Conservation (phyloP, 2,329 filamentous ascomycete genomes). For the Byssothecium circinans region DNA sequence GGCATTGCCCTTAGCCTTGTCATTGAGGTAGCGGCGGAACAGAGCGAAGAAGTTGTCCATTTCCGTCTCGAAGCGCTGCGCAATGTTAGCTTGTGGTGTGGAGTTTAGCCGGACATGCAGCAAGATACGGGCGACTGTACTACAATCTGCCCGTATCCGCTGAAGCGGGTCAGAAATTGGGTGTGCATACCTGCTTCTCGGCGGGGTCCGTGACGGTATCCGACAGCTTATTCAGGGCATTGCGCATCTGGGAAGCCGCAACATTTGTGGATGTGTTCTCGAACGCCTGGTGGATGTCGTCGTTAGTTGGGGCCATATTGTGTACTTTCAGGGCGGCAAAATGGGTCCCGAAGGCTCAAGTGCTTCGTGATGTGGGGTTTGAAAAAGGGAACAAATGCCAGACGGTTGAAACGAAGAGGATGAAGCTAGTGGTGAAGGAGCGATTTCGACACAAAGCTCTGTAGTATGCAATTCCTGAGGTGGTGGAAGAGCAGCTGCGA, state of each 20-base stretch:
- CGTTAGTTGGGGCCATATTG: constrained; percentile 3
- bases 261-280: constrained; percentile 99
- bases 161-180: background rate
- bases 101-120: background rate
- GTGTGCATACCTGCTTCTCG: constrained; percentile 70
- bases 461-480: background rate
- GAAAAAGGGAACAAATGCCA: too few relatives aligned
- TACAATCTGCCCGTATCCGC: background rate
- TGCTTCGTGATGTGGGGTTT: too few relatives aligned
- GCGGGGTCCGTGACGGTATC: constrained; percentile 83
- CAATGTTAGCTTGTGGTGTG: constrained; percentile 18
- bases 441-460: background rate
- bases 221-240: constrained; percentile 87
- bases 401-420: background rate
- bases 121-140: background rate
- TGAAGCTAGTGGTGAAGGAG: background rate
- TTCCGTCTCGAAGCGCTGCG: constrained; percentile 90
- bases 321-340: background rate
- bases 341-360: background rate
- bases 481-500: background rate
- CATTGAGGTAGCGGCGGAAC: constrained; percentile 96
- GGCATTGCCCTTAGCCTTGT: constrained; percentile 97
- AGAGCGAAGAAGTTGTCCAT: constrained; percentile 99
- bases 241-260: constrained; percentile 98
- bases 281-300: constrained; percentile 70